Evolutionary conservation across 768 basidiomycete species (phyloP).

Genomic region (Naganishia randhawae): DNA sequence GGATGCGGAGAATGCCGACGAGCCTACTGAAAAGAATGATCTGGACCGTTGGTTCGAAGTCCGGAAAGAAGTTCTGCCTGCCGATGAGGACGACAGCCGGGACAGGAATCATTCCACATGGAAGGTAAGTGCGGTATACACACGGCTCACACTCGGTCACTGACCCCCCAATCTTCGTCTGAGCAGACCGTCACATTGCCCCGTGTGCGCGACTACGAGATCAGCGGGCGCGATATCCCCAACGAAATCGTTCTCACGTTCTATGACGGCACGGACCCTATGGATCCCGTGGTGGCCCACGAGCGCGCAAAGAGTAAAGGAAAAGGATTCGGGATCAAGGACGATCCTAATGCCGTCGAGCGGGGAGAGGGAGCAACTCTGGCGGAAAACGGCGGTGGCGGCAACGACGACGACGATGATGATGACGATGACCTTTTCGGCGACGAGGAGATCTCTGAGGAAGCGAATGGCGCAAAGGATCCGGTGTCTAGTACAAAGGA

Average conservation of each 20-base stretch:
- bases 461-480: constrained; percentile 22
- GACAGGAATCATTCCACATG: constrained; percentile 30
- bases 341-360: not conserved
- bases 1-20: not conserved
- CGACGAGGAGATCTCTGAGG: constrained; percentile 24
- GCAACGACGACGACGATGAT: constrained; percentile 11
- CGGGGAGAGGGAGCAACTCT: no score
- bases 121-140: constrained; percentile 32
- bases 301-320: not conserved
- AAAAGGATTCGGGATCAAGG: not conserved
- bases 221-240: constrained; percentile 29
- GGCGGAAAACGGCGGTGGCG: not conserved
- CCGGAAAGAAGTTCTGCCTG: constrained; percentile 30
- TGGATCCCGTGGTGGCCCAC: not conserved
- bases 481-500: constrained; percentile 9
- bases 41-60: constrained; percentile 30
- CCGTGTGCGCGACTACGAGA: constrained; percentile 39
- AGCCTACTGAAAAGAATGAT: constrained; percentile 10
- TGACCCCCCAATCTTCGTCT: not conserved
- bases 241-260: constrained; percentile 42
- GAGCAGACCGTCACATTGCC: not conserved
- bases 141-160: constrained; percentile 26
- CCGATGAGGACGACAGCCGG: constrained; percentile 29
- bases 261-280: constrained; percentile 31
- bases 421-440: constrained; percentile 29